Base-by-base conservation (phyloP, 2,329 filamentous ascomycete species). In the Verticillium nubilum region DNA sequence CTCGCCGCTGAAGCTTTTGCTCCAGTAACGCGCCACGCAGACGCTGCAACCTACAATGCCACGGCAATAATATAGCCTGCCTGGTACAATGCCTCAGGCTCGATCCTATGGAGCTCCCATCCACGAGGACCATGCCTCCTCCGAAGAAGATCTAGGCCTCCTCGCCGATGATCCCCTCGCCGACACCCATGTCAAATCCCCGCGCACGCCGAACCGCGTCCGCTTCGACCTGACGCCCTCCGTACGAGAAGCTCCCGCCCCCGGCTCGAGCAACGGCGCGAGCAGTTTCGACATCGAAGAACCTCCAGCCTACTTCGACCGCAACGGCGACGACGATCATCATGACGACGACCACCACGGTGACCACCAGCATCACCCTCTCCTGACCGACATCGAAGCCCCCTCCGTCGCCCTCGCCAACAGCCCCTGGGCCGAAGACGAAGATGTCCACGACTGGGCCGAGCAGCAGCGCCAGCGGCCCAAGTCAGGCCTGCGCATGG, bases 371-470 rank as follows among this genome's bases (percentile, higher is more conserved):
- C 66, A 90, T 79, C 61, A 88, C 60, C 92, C 92, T 58, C 82
- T 96, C 57, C 80, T 97, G 63, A 95, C 91, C 7, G 86, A 87
- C 63, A 91, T 96, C 63, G 90, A 95, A 73, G 91, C 91, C 0
- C 92, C 93, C 1, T 90, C 89, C 62, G 87, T 84, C 17, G 69
- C 91, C 12, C 76, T 96, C 54, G 91, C 82, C 80, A 76, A 88
- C 74, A 65, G 78, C 73, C 62, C 72, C 5, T 73, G 73, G 67
- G 70, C 71, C 29, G 67, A 68, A 62, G 71, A 69, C 53, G 73
- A 75, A 52, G 77, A 80, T 65, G 73, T 78, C 27, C 72, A 78
- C 57, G 70, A 76, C 50, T 80, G 79, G 74, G 81, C 80, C 5
- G 80, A 82, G 66, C 75, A 78, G 33, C 84, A 87, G 70, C 78